phyloP scores from a whole-genome alignment of 805 yeast species.

The Lachancea mirantina region DNA sequence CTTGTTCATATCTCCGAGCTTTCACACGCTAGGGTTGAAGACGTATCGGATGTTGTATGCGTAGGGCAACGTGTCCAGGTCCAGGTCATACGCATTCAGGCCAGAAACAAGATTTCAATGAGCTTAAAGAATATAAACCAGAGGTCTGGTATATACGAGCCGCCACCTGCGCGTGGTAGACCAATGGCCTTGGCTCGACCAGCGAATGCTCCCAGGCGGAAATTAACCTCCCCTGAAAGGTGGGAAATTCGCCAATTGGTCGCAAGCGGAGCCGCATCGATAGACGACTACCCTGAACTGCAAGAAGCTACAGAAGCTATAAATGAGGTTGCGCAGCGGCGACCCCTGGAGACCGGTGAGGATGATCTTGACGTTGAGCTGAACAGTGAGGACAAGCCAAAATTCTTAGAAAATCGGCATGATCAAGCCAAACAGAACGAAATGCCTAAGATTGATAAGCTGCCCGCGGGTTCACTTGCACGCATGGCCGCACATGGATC shows the following conservation, averaged over 20 bases:
- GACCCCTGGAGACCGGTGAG: constrained; percentile 9
- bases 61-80: constrained; percentile 59
- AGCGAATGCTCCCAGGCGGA: constrained; percentile 27
- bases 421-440: constrained; percentile 30
- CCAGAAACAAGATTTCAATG: constrained; percentile 47
- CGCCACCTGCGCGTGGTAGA: constrained; percentile 11
- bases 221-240: constrained; percentile 76
- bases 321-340: constrained; percentile 14
- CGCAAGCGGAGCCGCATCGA: constrained; percentile 65
- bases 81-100: constrained; percentile 41
- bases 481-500: constrained; percentile 76
- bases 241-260: constrained; percentile 86
- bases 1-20: constrained; percentile 75
- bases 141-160: constrained; percentile 43
- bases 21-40: constrained; percentile 39
- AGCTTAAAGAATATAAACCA: constrained; percentile 73
- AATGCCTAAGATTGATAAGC: constrained; percentile 53
- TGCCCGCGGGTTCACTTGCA: constrained; percentile 72
- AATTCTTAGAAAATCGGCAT: constrained; percentile 51
- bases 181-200: constrained; percentile 11
- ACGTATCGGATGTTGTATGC: constrained; percentile 53
- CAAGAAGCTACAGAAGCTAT: constrained; percentile 32
- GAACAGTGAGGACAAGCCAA: constrained; percentile 54
- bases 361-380: constrained; percentile 69
- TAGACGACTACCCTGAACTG: constrained; percentile 63